Evolutionary conservation across 2,329 filamentous ascomycete genomes (phyloP).

Genomic region (Xylariaceae sp.): DNA sequence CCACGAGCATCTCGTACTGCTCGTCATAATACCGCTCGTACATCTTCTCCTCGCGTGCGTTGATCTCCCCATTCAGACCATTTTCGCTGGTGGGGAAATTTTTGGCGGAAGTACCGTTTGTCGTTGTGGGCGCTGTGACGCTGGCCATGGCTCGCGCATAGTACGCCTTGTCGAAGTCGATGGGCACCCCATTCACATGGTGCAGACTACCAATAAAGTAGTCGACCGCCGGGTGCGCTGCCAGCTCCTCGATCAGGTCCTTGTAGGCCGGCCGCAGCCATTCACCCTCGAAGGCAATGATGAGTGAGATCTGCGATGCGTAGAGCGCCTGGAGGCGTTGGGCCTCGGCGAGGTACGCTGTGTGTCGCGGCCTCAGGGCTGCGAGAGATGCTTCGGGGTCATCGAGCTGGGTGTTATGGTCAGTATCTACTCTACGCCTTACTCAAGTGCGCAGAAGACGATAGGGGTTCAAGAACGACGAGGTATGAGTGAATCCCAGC

Average conservation of each 20-base stretch:
- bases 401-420: conserved; percentile 38
- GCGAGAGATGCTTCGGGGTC: conserved; percentile 45
- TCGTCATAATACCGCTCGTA: conserved; percentile 83
- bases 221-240: conserved; percentile 62
- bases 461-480: background rate
- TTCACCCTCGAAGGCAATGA: conserved; percentile 89
- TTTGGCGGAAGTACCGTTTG: conserved; percentile 21
- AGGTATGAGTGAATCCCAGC: conserved; percentile 1
- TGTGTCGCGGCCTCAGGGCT: conserved; percentile 51
- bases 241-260: conserved; percentile 51
- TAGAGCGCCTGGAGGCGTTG: conserved; percentile 66
- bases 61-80: conserved; percentile 40
- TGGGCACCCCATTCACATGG: conserved; percentile 79
- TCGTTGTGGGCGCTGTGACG: conserved; percentile 4
- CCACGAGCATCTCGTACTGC: conserved; percentile 73
- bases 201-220: conserved; percentile 93
- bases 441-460: background rate
- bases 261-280: conserved; percentile 71
- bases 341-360: conserved; percentile 71
- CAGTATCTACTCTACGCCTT: background rate
- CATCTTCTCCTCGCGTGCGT: conserved; percentile 64
- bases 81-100: conserved; percentile 12
- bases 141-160: conserved; percentile 58
- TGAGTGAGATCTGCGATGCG: conserved; percentile 62
- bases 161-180: conserved; percentile 71